Evolutionary conservation across 495 filamentous ascomycete species (phyloP), one percentile per base, ranked within the genome.

Genomic region (Terfezia boudieri): DNA sequence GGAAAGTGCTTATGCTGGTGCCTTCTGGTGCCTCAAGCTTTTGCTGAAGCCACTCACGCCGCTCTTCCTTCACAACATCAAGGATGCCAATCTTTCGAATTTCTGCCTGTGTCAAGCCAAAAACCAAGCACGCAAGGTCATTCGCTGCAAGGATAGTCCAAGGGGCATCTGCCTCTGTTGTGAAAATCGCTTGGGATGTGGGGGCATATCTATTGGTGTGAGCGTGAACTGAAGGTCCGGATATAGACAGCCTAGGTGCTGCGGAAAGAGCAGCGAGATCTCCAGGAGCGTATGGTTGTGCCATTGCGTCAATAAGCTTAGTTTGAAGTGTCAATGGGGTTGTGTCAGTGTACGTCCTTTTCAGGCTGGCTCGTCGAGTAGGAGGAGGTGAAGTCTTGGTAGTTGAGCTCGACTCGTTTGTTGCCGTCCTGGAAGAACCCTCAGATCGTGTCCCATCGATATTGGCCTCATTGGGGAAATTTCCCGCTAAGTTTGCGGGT

Each of bases 101-200:
- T 68, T 98, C 90, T 9, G 84, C 83, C 63, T 86, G 84, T 6
- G 89, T 92, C 32, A 98, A 85, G 38, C 90, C 90, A 68, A 98
- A 96, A 50, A 98, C 77, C 26, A 98, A 73, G 68, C 90, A 98
- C 14, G 92, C 89, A 37, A 98, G 72, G 66, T 98, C 90, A 63
- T 98, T 98, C n/a, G 90, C 92, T 8, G 89, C 82, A 50, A 94
- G 72, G 54, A 98, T 94, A 2, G 89, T 96, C 84, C 86, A 98
- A 5, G 90, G 92, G 9, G 82, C 73, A 49, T 80, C 74, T 49
- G 84, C 74, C 67, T 92, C 84, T 14, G 90, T 98, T 16, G 89
- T 87, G 62, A 98, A 98, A 52, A 98, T 92, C 41, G 90, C 90
- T 68, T 98, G 92, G 16, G 86, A 83, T 35, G 87, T 83, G 8